These are phyloP conservation scores for Myotisia sp. DNA, from an alignment of 2,329 filamentous ascomycete species.

Conservation along the genomic window DNA sequence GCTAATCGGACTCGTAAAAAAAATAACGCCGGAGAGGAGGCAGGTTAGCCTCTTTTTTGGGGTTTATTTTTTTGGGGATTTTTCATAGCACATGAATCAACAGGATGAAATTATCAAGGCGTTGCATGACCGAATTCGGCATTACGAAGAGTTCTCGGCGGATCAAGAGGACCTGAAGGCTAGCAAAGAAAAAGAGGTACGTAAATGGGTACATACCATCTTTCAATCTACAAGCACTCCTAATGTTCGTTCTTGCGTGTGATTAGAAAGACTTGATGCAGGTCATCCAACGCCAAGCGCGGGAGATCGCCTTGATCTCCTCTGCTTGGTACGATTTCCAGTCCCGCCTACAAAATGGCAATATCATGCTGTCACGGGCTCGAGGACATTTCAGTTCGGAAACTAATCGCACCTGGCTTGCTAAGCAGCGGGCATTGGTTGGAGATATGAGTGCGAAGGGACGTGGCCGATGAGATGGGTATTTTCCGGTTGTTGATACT, in stretches of 20 bases:
- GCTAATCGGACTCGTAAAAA: constrained; percentile 10
- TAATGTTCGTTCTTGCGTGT: neutral
- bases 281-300: constrained; percentile 27
- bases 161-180: constrained; percentile 26
- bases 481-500: too few relatives aligned
- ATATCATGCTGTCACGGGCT: constrained; percentile 28
- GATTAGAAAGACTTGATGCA: constrained; percentile 28
- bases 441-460: too few relatives aligned
- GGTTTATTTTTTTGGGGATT: constrained; percentile 4
- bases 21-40: too few relatives aligned
- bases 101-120: constrained; percentile 31
- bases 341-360: constrained; percentile 31
- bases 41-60: too few relatives aligned
- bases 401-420: constrained; percentile 31
- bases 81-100: constrained; percentile 27
- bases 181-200: constrained; percentile 28
- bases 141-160: constrained; percentile 25
- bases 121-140: constrained; percentile 28
- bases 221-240: too few relatives aligned
- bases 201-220: constrained; percentile 7
- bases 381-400: constrained; percentile 22
- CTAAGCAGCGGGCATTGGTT: constrained; percentile 30
- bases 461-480: too few relatives aligned
- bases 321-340: constrained; percentile 37
- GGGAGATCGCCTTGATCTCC: constrained; percentile 32